Percentiles rank a stretch among this genome's conserved stretches.
phyloP scores from a whole-genome alignment of 306 rosid genomes.

The Acacia acuminata region DNA sequence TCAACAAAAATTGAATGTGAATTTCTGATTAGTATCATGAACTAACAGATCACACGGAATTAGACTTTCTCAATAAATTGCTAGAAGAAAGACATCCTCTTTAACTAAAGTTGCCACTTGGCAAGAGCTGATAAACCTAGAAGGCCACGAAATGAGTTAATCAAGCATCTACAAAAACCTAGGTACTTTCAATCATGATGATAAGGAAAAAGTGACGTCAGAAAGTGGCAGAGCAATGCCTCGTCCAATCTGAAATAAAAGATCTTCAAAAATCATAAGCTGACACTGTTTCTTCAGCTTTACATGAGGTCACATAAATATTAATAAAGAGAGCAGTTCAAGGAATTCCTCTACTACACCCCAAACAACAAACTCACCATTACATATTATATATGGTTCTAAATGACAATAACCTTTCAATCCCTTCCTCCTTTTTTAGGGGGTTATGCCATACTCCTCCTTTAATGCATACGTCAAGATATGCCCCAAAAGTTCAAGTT shows the following conservation, averaged over 20 bases:
- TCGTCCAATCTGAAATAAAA: neutral
- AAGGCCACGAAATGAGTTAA: neutral
- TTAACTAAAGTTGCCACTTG: neutral
- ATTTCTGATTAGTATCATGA: neutral
- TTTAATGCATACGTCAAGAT: neutral
- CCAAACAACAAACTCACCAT: slow-evolving; percentile 10
- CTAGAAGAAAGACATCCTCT: neutral
- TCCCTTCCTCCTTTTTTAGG: neutral
- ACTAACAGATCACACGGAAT: slow-evolving; percentile 2
- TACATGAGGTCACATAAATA: neutral
- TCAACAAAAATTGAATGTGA: slow-evolving; percentile 16
- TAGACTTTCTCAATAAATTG: slow-evolving; percentile 3
- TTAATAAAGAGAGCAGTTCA: neutral
- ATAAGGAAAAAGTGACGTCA: neutral
- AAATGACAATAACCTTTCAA: slow-evolving; percentile 8
- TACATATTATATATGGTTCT: neutral
- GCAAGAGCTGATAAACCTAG: neutral
- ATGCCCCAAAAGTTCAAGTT: neutral
- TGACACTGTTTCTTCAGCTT: slow-evolving; percentile 7
- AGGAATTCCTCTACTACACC: neutral
- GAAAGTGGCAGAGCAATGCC: slow-evolving; percentile 6
- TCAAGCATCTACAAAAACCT: neutral
- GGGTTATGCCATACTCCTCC: neutral
- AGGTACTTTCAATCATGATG: neutral
- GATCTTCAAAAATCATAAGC: neutral